Evolutionary conservation across 441 rosid species (phyloP).

Genomic region (Bruguiera hainesii): DNA sequence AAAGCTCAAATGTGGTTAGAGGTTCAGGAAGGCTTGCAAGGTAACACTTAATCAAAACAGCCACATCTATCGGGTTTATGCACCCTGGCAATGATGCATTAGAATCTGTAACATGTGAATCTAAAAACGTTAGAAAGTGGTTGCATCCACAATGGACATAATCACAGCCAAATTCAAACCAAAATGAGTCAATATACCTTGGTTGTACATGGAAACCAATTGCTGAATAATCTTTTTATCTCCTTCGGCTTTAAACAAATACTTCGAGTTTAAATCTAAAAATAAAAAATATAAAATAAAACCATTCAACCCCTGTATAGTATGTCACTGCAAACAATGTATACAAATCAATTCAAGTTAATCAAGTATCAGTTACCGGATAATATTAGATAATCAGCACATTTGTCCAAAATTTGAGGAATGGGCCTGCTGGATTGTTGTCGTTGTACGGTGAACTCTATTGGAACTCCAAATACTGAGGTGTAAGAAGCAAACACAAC

Average conservation of each 20-base stretch:
- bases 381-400: conserved; percentile 77
- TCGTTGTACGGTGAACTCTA: conserved; percentile 65
- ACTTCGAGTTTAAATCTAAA: conserved; percentile 59
- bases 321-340: conserved; percentile 10
- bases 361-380: conserved; percentile 47
- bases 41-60: conserved; percentile 72
- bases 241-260: conserved; percentile 80
- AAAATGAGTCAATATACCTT: conserved; percentile 41
- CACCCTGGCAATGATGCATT: conserved; percentile 71
- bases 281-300: conserved; percentile 8
- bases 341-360: neutral
- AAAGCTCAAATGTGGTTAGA: conserved; percentile 73
- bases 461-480: conserved; percentile 84
- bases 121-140: conserved; percentile 13
- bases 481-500: conserved; percentile 8
- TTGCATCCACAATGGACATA: conserved; percentile 3
- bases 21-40: conserved; percentile 95
- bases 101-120: conserved; percentile 42
- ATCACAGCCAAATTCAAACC: conserved; percentile 6
- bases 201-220: conserved; percentile 68
- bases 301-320: neutral
- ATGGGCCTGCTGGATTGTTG: conserved; percentile 63
- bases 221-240: conserved; percentile 66
- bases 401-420: conserved; percentile 64
- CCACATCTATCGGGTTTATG: conserved; percentile 62